Conservation (phyloP, 2,329 filamentous ascomycete genomes). For the Sporothrix dimorphospora region DNA sequence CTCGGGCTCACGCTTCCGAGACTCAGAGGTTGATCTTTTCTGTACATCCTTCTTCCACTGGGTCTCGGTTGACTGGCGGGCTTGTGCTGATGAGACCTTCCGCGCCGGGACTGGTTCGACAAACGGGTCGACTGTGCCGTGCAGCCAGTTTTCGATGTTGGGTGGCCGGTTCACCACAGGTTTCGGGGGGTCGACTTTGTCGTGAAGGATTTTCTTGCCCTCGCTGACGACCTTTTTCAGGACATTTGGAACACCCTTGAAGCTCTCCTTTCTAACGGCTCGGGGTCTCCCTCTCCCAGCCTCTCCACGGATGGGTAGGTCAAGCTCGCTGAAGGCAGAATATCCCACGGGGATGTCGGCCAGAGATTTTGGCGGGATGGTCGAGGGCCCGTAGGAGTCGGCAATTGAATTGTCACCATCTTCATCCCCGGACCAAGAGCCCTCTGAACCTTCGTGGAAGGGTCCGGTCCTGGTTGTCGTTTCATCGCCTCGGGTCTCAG, state of each 20-base stretch:
- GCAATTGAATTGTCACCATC: conserved; percentile 39
- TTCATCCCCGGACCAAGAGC: conserved; percentile 27
- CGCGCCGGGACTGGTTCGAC: conserved; percentile 47
- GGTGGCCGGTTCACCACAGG: conserved; percentile 60
- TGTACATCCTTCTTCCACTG: conserved; percentile 40
- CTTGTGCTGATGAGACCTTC: conserved; percentile 36
- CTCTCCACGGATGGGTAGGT: conserved; percentile 56
- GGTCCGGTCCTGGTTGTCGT: conserved; percentile 37
- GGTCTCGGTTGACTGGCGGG: conserved; percentile 42
- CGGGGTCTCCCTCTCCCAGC: conserved; percentile 51
- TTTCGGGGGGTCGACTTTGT: conserved; percentile 60
- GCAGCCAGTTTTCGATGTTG: conserved; percentile 68
- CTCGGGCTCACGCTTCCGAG: conserved; percentile 30
- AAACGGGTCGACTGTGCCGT: conserved; percentile 65
- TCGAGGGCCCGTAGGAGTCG: conserved; percentile 47
- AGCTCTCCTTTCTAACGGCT: conserved; percentile 58
- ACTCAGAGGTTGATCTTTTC: conserved; percentile 25
- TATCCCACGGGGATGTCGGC: conserved; percentile 66
- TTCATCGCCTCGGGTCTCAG: conserved; percentile 39
- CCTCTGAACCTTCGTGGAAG: conserved; percentile 38
- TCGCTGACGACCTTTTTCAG: conserved; percentile 67
- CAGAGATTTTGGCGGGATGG: conserved; percentile 54
- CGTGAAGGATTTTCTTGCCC: conserved; percentile 67
- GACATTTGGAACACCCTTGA: conserved; percentile 64
- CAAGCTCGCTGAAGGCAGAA: conserved; percentile 68